Percentiles rank a stretch among this genome's conserved stretches.
Conservation (phyloP, 106 monocot genomes). For the Acorus gramineus region DNA sequence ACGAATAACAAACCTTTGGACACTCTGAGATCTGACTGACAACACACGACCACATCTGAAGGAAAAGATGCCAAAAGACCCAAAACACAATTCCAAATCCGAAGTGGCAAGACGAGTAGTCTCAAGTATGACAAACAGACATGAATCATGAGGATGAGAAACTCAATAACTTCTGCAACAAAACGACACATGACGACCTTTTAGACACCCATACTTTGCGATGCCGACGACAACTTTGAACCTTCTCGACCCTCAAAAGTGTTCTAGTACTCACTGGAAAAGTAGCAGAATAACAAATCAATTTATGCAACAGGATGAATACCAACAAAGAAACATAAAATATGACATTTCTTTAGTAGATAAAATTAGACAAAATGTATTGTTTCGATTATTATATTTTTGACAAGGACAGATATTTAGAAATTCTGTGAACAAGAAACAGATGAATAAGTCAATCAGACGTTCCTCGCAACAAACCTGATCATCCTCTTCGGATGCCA, state of each 20-base stretch:
- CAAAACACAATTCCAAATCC: too few species aligned
- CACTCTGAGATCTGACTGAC: constrained; percentile 4
- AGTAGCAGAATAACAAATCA: constrained; percentile 65
- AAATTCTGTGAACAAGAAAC: too few species aligned
- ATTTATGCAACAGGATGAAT: constrained; percentile 18
- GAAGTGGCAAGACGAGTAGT: constrained; percentile 6
- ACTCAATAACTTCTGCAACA: constrained; percentile 28
- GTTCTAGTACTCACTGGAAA: constrained; percentile 90
- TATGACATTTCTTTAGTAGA: neutral
- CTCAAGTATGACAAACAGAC: constrained; percentile 23
- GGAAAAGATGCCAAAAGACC: neutral
- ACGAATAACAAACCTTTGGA: constrained; percentile 6
- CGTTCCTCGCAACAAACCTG: constrained; percentile 33
- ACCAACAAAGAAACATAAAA: constrained; percentile 1
- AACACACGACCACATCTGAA: neutral
- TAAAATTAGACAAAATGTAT: too few species aligned
- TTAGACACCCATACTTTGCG: constrained; percentile 36
- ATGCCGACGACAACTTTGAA: constrained; percentile 58
- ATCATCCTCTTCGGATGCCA: constrained; percentile 51
- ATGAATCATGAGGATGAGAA: constrained; percentile 19
- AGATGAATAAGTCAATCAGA: neutral
- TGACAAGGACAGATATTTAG: too few species aligned
- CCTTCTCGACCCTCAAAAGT: constrained; percentile 67
- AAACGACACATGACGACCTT: constrained; percentile 47
- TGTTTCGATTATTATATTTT: too few species aligned